Evolutionary conservation across 2,329 filamentous ascomycete genomes (phyloP), one percentile per base, ranked within the genome.

Genomic region (Sporothrix phasma): DNA sequence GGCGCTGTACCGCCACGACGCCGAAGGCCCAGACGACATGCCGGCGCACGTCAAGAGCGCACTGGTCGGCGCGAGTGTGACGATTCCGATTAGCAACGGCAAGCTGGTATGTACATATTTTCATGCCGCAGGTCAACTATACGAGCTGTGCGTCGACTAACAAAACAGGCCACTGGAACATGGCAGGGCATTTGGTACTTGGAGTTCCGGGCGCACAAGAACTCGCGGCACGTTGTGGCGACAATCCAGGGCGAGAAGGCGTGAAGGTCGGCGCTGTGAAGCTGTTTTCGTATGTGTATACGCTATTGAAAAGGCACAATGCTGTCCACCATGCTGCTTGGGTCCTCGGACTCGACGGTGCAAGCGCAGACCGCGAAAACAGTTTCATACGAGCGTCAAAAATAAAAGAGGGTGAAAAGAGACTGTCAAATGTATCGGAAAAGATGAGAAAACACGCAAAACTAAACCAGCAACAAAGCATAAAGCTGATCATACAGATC

Each of bases 31-130:
- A 61, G 94, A 99, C 78, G 94, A 97, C 76, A 97, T 97, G 91
- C 94, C 94, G 84, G 92, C 92, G 65, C 94, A 99, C 76, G 88
- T 99, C 74, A 99, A 99, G 78, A 91, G 88, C 65, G 89, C 91
- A 0, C 78, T 99, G 59, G 82, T 97, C 34, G 94, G 94, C 15
- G 90, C 92, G 3, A 96, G 89, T 69, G 86, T 97, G 2, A 93
- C 87, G 5, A 88, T 99, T 65, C 94, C 94, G 1, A 97, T 99
- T 74, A 88, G 84, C 66, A 86, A 97, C 72, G 94, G 94, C 45
- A 86, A 84, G 70, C 75, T 97, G 73, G 87, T 84, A 72, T 71
- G 81, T 41, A n/a, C 17, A 7, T 5, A 15, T 41, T 15, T 41
- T 15, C 15, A 5, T n/a, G 34, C 7, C 34, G 11, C 10, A n/a